A percentile compares a stretch with the other conserved stretches of the same genome.
Evolutionary conservation across 208 protist genomes (phyloP).

Genomic region (Trypanosomatidae sp.): DNA sequence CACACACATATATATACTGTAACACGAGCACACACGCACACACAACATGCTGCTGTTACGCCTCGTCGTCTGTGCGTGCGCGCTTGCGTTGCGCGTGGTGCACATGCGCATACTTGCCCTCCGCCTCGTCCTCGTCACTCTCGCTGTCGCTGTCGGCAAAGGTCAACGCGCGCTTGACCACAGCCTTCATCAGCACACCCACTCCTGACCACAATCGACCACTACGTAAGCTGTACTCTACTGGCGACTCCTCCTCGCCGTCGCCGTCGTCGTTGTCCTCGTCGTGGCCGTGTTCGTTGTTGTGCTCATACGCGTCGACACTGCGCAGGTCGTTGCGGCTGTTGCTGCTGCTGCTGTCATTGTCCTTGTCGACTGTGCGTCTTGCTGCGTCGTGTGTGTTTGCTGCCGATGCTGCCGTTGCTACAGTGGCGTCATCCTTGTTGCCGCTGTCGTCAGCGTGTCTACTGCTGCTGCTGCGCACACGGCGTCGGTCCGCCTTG

Average conservation of each 20-base stretch:
- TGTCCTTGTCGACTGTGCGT: no score
- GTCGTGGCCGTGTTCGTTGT: no score
- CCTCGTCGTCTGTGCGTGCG: neutral
- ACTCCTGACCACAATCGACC: neutral
- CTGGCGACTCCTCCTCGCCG: neutral
- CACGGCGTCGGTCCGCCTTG: no score
- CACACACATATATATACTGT: neutral
- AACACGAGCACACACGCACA: neutral
- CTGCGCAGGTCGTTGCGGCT: neutral
- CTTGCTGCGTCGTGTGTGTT: no score
- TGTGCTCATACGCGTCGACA: neutral
- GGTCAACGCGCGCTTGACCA: conserved; percentile 1
- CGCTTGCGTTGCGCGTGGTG: neutral
- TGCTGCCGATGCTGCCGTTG: no score
- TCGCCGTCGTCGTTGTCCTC: neutral
- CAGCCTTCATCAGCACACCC: conserved; percentile 1
- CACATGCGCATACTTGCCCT: neutral
- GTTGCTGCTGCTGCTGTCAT: no score
- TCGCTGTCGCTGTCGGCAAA: conserved; percentile 1
- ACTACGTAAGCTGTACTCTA: conserved; percentile 3
- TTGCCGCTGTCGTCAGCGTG: no score
- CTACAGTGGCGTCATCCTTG: no score
- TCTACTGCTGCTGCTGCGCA: no score
- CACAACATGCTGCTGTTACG: neutral
- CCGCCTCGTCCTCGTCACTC: neutral